phyloP scores from a whole-genome alignment of 2,329 filamentous ascomycete species.

The Colletotrichum endophyticum region DNA sequence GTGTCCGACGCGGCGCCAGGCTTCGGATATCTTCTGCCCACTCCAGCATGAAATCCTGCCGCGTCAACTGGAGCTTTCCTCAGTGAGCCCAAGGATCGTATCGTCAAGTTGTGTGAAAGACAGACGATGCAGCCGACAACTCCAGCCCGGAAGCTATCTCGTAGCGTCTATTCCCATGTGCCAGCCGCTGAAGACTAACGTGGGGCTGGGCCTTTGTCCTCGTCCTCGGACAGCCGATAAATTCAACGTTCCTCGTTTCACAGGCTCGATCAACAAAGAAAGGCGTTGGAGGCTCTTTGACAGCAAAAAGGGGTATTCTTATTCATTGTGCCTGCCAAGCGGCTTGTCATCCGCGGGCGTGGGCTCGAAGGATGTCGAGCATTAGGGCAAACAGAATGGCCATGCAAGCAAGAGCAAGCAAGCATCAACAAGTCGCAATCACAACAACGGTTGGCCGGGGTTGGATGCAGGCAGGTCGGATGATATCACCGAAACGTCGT shows the following conservation, averaged over 20 bases:
- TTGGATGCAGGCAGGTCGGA: neutral
- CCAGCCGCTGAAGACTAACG: neutral
- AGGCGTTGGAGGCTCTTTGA: neutral
- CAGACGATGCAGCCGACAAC: neutral
- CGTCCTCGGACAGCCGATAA: neutral
- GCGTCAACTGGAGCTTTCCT: neutral
- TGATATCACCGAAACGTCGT: neutral
- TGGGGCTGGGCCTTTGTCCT: slow-evolving; percentile 1
- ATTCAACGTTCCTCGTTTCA: slow-evolving; percentile 1
- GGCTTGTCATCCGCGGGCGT: neutral
- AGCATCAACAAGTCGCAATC: neutral
- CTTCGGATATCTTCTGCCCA: neutral
- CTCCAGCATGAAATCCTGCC: neutral
- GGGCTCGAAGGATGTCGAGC: neutral
- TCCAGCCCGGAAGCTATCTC: neutral
- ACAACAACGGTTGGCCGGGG: slow-evolving; percentile 2
- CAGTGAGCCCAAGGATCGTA: neutral
- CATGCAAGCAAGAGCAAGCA: neutral
- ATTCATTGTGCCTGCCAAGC: neutral
- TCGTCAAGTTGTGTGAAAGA: neutral
- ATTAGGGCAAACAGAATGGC: neutral
- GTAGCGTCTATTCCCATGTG: neutral
- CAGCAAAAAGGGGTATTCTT: neutral
- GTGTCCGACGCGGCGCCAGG: neutral
- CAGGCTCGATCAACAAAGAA: slow-evolving; percentile 2